These are phyloP conservation scores for Stemphylium lycopersici DNA, from an alignment of 2,329 filamentous ascomycete species.

Conservation along the genomic window DNA sequence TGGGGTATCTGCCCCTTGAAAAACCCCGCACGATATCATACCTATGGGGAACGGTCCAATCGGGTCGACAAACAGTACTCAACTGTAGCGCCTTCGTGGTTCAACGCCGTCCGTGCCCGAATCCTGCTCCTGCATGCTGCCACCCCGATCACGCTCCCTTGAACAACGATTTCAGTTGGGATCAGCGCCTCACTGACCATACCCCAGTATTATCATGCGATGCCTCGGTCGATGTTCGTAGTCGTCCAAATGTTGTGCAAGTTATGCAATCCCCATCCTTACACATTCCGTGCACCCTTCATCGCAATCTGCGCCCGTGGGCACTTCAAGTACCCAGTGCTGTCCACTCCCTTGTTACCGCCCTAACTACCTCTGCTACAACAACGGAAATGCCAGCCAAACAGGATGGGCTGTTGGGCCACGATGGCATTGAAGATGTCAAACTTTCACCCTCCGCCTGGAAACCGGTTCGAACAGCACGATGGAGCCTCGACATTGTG, in stretches of 20 bases:
- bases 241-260: not conserved
- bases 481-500: slow-evolving; percentile 40
- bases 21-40: slow-evolving; percentile 11
- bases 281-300: not conserved
- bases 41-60: slow-evolving; percentile 20
- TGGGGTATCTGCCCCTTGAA: slow-evolving; percentile 16
- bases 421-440: slow-evolving; percentile 32
- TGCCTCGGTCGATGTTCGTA: not conserved
- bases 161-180: not conserved
- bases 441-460: slow-evolving; percentile 31
- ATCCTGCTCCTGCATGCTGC: not conserved
- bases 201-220: too few species aligned
- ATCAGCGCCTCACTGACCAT: not conserved
- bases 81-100: not conserved
- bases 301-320: not conserved
- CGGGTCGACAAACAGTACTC: slow-evolving; percentile 5
- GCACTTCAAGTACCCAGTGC: not conserved
- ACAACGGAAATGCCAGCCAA: slow-evolving; percentile 35
- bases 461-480: slow-evolving; percentile 33
- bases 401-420: slow-evolving; percentile 37
- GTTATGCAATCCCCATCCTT: not conserved
- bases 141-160: not conserved
- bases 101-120: not conserved
- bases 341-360: not conserved
- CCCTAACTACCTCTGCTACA: not conserved